Evolutionary conservation across 768 basidiomycete genomes (phyloP).

Genomic region (Lentinula raphanica): DNA sequence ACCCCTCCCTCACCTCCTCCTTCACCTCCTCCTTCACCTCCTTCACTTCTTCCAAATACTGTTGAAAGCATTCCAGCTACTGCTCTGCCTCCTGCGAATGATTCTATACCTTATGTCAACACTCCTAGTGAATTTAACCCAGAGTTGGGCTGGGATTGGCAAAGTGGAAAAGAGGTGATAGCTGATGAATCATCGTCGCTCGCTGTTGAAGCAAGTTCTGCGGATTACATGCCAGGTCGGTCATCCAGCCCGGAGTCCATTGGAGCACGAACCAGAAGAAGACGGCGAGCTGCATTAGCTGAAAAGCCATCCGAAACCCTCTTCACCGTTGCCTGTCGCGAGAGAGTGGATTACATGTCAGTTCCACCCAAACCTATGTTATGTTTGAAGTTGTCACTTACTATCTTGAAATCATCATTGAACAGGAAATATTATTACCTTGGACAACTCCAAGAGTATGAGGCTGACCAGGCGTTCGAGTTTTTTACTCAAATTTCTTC

Average conservation of each 20-base stretch:
- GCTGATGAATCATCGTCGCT: neutral
- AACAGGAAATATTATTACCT: neutral
- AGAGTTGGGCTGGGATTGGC: neutral
- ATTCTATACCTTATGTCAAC: neutral
- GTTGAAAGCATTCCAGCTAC: neutral
- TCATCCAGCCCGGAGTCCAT: neutral
- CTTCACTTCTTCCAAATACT: too few relatives aligned
- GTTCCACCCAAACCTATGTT: too few relatives aligned
- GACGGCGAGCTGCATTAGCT: neutral
- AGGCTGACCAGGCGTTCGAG: neutral
- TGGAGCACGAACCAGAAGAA: neutral
- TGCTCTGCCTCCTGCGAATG: neutral
- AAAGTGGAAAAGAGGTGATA: neutral
- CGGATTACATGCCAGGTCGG: neutral
- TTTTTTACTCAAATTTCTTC: neutral
- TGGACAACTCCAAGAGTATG: neutral
- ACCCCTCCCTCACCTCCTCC: neutral
- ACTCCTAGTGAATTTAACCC: too few relatives aligned
- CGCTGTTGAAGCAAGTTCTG: neutral
- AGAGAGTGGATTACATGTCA: slow-evolving; percentile 2
- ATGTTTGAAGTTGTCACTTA: neutral
- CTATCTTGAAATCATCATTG: neutral
- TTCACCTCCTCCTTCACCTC: neutral
- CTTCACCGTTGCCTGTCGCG: slow-evolving; percentile 2
- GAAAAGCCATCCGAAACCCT: neutral